Conservation (phyloP, 192 early-diverging fungal species). For the Glomus cerebriforme region DNA sequence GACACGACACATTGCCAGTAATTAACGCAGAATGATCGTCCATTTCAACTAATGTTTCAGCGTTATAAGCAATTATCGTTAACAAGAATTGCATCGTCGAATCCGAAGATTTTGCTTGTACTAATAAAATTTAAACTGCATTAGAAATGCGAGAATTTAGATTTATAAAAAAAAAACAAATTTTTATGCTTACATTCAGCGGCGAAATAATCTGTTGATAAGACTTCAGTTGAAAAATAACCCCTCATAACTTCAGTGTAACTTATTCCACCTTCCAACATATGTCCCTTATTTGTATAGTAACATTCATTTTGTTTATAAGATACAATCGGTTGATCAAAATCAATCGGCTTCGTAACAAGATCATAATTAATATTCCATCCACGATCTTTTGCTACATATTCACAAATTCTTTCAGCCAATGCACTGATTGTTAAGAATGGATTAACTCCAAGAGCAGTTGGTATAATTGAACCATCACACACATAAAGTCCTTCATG, state of each 20-base stretch:
- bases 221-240: slow-evolving; percentile 45
- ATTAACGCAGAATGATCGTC: slow-evolving; percentile 40
- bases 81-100: slow-evolving; percentile 43
- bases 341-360: slow-evolving; percentile 39
- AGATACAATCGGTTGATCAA: slow-evolving; percentile 32
- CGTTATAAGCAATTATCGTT: slow-evolving; percentile 36
- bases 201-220: slow-evolving; percentile 38
- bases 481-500: slow-evolving; percentile 51
- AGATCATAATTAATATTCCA: slow-evolving; percentile 48
- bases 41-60: slow-evolving; percentile 35
- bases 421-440: slow-evolving; percentile 52
- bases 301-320: background rate
- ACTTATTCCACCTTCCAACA: slow-evolving; percentile 26
- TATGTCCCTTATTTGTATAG: background rate
- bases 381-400: slow-evolving; percentile 40
- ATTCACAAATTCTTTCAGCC: slow-evolving; percentile 44
- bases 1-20: slow-evolving; percentile 46
- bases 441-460: slow-evolving; percentile 50
- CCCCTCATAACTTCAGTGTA: slow-evolving; percentile 50
- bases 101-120: slow-evolving; percentile 44
- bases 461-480: slow-evolving; percentile 52
- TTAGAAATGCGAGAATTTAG: background rate
- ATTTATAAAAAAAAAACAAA: background rate
- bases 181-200: slow-evolving; percentile 32
- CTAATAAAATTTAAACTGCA: background rate